phyloP scores from a whole-genome alignment of 345 rosid genomes.

The Heritiera littoralis region DNA sequence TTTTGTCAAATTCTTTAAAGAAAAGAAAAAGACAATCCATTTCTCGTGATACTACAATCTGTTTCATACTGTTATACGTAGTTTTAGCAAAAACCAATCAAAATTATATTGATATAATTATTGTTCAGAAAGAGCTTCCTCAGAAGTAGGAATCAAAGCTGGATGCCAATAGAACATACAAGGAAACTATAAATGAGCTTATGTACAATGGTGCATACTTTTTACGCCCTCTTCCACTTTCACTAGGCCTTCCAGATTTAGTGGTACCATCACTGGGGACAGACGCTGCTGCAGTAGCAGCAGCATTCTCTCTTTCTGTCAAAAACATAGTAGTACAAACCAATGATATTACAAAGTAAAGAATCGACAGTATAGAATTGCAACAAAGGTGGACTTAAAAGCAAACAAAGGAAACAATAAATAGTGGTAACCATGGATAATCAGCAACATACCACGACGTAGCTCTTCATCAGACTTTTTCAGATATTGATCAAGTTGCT shows the following conservation, averaged over 20 bases:
- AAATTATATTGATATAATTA: not conserved
- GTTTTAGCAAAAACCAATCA: not conserved
- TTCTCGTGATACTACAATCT: not conserved
- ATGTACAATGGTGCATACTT: slow-evolving; percentile 51
- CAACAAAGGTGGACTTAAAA: not conserved
- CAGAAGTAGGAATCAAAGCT: not conserved
- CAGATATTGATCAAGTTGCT: slow-evolving; percentile 88
- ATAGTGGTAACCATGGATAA: not conserved
- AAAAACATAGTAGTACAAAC: slow-evolving; percentile 24
- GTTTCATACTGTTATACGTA: not conserved
- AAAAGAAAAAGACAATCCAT: not conserved
- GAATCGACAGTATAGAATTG: not conserved
- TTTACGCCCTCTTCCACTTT: slow-evolving; percentile 94
- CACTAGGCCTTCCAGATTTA: slow-evolving; percentile 69
- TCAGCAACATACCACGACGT: slow-evolving; percentile 58
- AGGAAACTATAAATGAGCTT: slow-evolving; percentile 17
- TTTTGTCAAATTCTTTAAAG: not conserved
- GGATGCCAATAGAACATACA: not conserved
- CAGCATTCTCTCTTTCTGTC: slow-evolving; percentile 64
- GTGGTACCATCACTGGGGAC: slow-evolving; percentile 48
- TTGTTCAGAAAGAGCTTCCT: not conserved
- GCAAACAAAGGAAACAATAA: not conserved
- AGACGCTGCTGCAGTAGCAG: slow-evolving; percentile 46
- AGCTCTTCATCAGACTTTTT: slow-evolving; percentile 73
- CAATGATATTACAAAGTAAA: not conserved